phyloP scores from a whole-genome alignment of 768 basidiomycete species.

The Mycena sanguinolenta region DNA sequence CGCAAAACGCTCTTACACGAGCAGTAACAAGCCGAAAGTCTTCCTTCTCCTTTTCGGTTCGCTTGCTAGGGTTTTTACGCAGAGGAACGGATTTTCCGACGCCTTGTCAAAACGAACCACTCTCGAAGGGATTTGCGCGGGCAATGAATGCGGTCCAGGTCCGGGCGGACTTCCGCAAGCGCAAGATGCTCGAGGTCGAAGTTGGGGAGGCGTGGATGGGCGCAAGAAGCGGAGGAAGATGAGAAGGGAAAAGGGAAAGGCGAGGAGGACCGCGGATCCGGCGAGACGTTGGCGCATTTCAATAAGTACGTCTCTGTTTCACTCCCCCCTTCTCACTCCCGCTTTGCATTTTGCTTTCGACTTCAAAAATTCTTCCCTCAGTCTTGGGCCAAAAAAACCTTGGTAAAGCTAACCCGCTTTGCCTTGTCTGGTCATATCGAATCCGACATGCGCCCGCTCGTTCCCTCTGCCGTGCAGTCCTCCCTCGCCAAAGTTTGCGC shows the following conservation, averaged over 20 bases:
- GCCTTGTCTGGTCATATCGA: conserved; percentile 79
- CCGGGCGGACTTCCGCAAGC: conserved; percentile 65
- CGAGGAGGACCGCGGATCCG: conserved; percentile 60
- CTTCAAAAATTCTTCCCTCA: background rate
- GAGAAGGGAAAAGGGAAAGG: conserved; percentile 24
- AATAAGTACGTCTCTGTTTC: conserved; percentile 73
- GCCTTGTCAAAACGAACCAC: conserved; percentile 63
- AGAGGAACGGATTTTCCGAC: conserved; percentile 65
- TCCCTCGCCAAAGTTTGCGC: conserved; percentile 67
- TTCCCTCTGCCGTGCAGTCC: conserved; percentile 70
- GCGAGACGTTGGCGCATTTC: conserved; percentile 83
- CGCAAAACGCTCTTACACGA: conserved; percentile 67
- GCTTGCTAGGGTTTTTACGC: background rate
- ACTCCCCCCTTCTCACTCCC: no score
- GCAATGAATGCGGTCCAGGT: conserved; percentile 74
- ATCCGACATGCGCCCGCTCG: conserved; percentile 73
- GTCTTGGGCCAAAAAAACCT: no score
- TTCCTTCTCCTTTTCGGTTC: background rate
- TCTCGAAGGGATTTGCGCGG: conserved; percentile 78
- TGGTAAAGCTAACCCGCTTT: background rate
- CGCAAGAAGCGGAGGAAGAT: conserved; percentile 36
- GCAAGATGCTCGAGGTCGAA: conserved; percentile 30
- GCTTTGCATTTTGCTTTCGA: no score
- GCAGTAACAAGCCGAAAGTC: conserved; percentile 52
- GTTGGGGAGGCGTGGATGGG: conserved; percentile 39